Evolutionary conservation across 2,329 filamentous ascomycete genomes (phyloP), one percentile per base, ranked within the genome.

Genomic region (Neoarthrinium moseri): DNA sequence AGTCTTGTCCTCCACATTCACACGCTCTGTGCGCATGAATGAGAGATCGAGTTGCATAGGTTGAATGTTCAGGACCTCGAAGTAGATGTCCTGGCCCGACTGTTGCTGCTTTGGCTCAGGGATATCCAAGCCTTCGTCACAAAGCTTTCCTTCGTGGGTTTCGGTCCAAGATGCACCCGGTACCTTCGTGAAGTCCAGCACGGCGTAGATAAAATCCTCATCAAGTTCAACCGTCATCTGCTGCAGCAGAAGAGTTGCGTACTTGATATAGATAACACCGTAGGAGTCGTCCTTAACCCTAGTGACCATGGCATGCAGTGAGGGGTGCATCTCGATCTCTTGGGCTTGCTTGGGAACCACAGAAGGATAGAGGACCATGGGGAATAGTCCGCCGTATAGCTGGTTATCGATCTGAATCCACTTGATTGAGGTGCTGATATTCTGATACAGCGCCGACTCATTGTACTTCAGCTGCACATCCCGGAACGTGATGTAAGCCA

Each of bases 361-460:
- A 68, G 91, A 96, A 5, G 94, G 94, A 64, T 99, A 99, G 47
- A 99, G 76, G 23, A 99, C 83, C 70, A 99, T 95, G 0, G 94
- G 94, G 76, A 99, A 99, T 56, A 99, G 91, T 21, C 95, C 94
- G 22, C 95, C 95, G 60, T 99, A 99, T 12, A 99, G 81, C 66
- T 99, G 94, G 58, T 99, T 99, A 68, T 99, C 94, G 56, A 99
- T 89, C 67, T 99, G 94, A 22, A 99, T 94, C 95, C 95, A 99
- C 66, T 99, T 97, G 63, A 97, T 86, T 0, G 90, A 89, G 41
- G 94, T 75, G 38, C 89, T 92, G 51, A 96, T 70, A 1, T 91
- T 97, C 67, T 99, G 94, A 61, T 96, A 96, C 13, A 96, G 74
- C 15, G 84, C 81, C n/a, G 94, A 97, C 60, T 99, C 94, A 46